Evolutionary conservation across 805 yeast genomes (phyloP), one percentile per base, ranked within the genome.

Genomic region (Wickerhamiella brachini): DNA sequence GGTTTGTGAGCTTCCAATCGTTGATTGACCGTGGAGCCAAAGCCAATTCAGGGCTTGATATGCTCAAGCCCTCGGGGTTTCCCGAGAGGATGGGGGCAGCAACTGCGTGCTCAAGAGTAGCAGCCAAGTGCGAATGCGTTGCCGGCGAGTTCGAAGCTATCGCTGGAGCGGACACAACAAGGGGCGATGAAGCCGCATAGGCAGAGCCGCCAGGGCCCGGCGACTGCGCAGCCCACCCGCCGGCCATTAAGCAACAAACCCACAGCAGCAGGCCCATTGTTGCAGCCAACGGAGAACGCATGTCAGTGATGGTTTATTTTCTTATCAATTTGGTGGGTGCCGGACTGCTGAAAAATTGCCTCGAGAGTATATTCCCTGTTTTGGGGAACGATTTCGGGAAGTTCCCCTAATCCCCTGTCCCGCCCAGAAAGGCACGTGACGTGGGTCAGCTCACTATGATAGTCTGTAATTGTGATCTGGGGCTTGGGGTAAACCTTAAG

Each of bases 1-100:
- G 59, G 56, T 81, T 78, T 0, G 85, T 68, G 6, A 83, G 66
- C 24, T 61, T 60, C 71, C 76, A 78, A 54, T 76, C 78, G 17
- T 59, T 58, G 15, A 78, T 62, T 20, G 62, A 53, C 23, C 65
- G 58, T 21, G 26, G 52, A 34, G 51, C 45, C 26, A 58, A 49
- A 17, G 43, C 20, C 38, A 46, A 39, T 24, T 20, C 47, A 9
- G 41, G 20, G 20, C 41, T 37, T 5, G 41, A 37, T 6, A 17
- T 17, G 13, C 41, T 37, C 20, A 42, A 6, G 31, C 12, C 37
- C 12, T 23, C 46, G 17, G 20, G 38, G 31, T 24, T 17, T 2
- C 18, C 10, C 26, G 39, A 17, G 24, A 12, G 5, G 24, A 44
- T 37, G 22, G 22, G 23, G 6, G 49, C 46, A 21, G 52, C 26